Evolutionary conservation across 768 basidiomycete genomes (phyloP).

Genomic region (Podaxis mareebaensis): DNA sequence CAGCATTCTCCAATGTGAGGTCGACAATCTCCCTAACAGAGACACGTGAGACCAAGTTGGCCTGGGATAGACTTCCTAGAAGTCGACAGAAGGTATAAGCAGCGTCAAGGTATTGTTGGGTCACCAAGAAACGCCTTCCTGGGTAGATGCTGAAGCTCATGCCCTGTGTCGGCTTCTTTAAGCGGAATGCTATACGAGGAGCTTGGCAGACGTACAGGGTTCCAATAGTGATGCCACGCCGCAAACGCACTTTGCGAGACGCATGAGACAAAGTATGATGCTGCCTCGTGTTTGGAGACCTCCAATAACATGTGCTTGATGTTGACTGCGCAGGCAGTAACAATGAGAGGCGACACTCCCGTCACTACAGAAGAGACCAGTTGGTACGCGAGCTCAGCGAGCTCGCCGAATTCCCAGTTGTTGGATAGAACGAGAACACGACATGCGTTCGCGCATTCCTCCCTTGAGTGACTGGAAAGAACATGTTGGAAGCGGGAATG

Average conservation of each 20-base stretch:
- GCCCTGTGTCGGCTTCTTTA: background rate
- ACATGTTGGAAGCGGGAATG: background rate
- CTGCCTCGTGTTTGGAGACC: constrained; percentile 5
- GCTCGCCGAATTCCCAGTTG: constrained; percentile 4
- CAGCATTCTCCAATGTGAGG: constrained; percentile 9
- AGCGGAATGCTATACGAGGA: background rate
- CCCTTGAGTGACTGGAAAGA: constrained; percentile 1
- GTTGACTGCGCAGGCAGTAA: constrained; percentile 1
- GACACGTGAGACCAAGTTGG: background rate
- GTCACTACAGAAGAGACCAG: constrained; percentile 1
- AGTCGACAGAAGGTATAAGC: constrained; percentile 6
- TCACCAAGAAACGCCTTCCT: constrained; percentile 8
- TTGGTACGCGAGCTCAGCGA: constrained; percentile 10
- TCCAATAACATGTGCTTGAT: constrained; percentile 8
- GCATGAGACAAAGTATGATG: constrained; percentile 11
- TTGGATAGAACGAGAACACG: constrained; percentile 6
- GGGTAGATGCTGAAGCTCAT: constrained; percentile 12
- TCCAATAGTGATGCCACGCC: constrained; percentile 16
- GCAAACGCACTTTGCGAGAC: constrained; percentile 10
- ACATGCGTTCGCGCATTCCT: background rate
- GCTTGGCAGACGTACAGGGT: constrained; percentile 8
- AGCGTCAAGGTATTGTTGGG: constrained; percentile 7
- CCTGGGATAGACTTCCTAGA: constrained; percentile 6
- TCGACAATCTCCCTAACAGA: constrained; percentile 7
- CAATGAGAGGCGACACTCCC: background rate